Percentiles rank a stretch among this genome's conserved stretches.
Evolutionary conservation across 2,329 filamentous ascomycete species (phyloP).

Genomic region (Sclerotiophoma versabilis): DNA sequence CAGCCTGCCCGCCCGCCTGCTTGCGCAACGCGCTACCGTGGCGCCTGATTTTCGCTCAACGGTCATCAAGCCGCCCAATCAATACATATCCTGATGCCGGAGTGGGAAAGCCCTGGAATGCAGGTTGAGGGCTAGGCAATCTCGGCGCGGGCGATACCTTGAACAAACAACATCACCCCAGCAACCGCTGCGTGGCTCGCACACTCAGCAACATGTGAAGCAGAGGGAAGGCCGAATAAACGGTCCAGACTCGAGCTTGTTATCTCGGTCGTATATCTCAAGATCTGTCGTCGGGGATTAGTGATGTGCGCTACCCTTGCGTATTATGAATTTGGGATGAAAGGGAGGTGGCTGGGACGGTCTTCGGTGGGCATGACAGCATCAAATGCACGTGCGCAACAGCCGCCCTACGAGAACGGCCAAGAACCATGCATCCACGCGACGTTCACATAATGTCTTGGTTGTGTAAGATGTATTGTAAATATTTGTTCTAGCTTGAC

Average conservation of each 20-base stretch:
- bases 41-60: slow-evolving; percentile 22
- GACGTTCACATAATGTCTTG: background rate
- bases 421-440: background rate
- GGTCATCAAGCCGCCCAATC: slow-evolving; percentile 24
- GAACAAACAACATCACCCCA: slow-evolving; percentile 18
- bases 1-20: slow-evolving; percentile 20
- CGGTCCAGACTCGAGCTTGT: background rate
- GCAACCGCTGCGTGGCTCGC: slow-evolving; percentile 14
- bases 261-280: background rate
- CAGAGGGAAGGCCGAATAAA: background rate
- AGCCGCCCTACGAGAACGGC: slow-evolving; percentile 1
- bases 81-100: background rate
- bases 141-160: slow-evolving; percentile 21
- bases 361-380: background rate
- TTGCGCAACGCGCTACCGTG: slow-evolving; percentile 30
- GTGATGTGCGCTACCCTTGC: background rate
- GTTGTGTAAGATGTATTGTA: background rate
- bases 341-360: slow-evolving; percentile 15
- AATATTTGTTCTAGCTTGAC: background rate
- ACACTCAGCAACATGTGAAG: slow-evolving; percentile 6
- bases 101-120: slow-evolving; percentile 23
- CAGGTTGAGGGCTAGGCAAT: slow-evolving; percentile 13
- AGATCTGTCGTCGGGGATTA: background rate
- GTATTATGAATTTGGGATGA: background rate
- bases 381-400: slow-evolving; percentile 9